Evolutionary conservation across 2,329 filamentous ascomycete species (phyloP).

Genomic region (Colletotrichum godetiae): DNA sequence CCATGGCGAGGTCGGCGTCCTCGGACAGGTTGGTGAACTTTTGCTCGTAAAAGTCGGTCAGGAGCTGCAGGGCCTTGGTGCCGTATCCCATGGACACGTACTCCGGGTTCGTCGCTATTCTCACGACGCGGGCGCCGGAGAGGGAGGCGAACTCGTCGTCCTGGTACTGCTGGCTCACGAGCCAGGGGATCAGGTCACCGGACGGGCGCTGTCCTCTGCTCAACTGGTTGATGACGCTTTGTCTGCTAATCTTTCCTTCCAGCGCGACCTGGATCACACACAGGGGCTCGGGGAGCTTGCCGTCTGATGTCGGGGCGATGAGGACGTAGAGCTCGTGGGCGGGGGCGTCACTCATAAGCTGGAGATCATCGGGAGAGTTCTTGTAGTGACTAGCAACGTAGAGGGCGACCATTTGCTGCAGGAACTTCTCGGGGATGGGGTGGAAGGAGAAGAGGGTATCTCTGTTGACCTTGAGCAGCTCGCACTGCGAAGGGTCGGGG

Average conservation of each 20-base stretch:
- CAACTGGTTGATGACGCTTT: conserved; percentile 90
- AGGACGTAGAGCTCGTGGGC: conserved; percentile 97
- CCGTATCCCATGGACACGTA: conserved; percentile 95
- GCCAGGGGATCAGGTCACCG: conserved; percentile 96
- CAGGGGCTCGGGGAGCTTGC: conserved; percentile 88
- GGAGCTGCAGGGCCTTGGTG: conserved; percentile 84
- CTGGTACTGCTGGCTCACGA: conserved; percentile 97
- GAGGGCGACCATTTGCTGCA: conserved; percentile 97
- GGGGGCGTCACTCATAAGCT: conserved; percentile 97
- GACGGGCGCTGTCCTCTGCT: conserved; percentile 89
- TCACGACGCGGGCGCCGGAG: conserved; percentile 90
- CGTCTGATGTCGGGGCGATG: conserved; percentile 84
- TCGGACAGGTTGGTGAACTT: conserved; percentile 90
- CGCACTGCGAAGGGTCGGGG: conserved; percentile 90
- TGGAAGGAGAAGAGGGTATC: conserved; percentile 99
- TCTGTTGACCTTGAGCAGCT: conserved; percentile 93
- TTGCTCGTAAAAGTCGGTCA: conserved; percentile 93
- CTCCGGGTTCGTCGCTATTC: conserved; percentile 96
- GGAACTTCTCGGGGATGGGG: conserved; percentile 93
- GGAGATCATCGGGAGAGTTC: conserved; percentile 97
- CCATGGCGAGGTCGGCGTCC: conserved; percentile 63
- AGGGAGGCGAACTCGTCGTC: conserved; percentile 95
- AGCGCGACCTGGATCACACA: conserved; percentile 95
- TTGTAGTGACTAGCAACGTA: conserved; percentile 99
- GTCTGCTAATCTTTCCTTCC: conserved; percentile 93